Percentiles rank a stretch among this genome's conserved stretches.
Conservation (phyloP, 2,329 filamentous ascomycete genomes). For the Fusarium sp. region DNA sequence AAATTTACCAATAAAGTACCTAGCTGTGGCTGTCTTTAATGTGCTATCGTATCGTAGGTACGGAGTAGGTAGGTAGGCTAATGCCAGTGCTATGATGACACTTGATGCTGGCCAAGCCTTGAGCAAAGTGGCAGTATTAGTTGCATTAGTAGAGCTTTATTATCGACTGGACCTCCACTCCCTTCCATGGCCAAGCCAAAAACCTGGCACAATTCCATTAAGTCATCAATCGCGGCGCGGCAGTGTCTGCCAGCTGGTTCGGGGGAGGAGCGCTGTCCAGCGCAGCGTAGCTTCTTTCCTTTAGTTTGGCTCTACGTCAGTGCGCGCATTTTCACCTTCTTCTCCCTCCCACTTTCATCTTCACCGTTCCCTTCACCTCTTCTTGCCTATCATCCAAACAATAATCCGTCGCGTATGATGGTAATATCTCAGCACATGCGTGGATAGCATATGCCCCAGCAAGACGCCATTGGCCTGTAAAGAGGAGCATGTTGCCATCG, state of each 20-base stretch:
- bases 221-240: conserved; percentile 27
- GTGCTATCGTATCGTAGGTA: no score
- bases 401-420: conserved; percentile 20
- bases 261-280: conserved; percentile 18
- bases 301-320: conserved; percentile 24
- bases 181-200: conserved; percentile 10
- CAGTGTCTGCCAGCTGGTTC: conserved; percentile 11
- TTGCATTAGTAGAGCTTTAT: conserved; percentile 21
- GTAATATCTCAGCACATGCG: conserved; percentile 33
- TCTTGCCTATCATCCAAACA: conserved; percentile 3
- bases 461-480: conserved; percentile 42
- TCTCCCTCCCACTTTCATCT: conserved; percentile 11
- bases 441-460: conserved; percentile 24
- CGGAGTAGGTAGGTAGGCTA: no score
- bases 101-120: conserved; percentile 13
- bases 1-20: background rate
- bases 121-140: conserved; percentile 14
- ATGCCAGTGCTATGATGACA: conserved; percentile 1
- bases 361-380: conserved; percentile 13
- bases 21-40: background rate
- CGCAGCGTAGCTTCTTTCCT: conserved; percentile 12
- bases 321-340: conserved; percentile 12
- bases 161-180: conserved; percentile 24
- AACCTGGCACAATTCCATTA: conserved; percentile 23
- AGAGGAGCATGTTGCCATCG: conserved; percentile 43